Base-by-base conservation (phyloP, 805 yeast species). In the Groenewaldozyma tartarivorans region DNA sequence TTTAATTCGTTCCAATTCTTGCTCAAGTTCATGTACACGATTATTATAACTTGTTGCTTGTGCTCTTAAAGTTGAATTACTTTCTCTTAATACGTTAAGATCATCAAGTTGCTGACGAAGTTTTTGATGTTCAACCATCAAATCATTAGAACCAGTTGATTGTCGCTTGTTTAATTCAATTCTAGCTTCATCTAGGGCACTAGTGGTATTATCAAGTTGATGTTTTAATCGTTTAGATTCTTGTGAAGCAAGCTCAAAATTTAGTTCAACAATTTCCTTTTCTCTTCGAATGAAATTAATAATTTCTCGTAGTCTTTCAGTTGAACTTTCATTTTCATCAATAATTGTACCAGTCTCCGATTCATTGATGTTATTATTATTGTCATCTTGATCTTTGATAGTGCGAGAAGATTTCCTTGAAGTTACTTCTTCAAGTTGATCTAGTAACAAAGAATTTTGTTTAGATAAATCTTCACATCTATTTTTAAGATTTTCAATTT, bases 391-490 rank as follows among this genome's bases (percentile, higher is more conserved):
- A 33, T 18, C 21, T 16, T 40, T 35, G 13, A 9, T 27, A 16
- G 39, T 37, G 5, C 36, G 35, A 5, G 41, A 38, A 17, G 37
- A 18, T n/a, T 46, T 47, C 15, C 52, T 51, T 6, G 43, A 16
- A 27, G 48, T 56, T 20, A 54, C 38, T 6, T 55, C 50, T 44
- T 80, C 90, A 20, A 86, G 58, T 57, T 84, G 92, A 47, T 77
- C 78, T 44, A 79, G 70, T 15, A 85, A 62, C 4, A 83, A 65
- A 37, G 73, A 66, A 54, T 84, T 82, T 55, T 84, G 94, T n/a
- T 74, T 66, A 11, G 72, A 64, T 30, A 83, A 60, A 39, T 79
- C 87, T 18, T 72, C 68, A 20, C 73, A 52, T 45, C 76, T 71
- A 3, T 59, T 49, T 18, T 66, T 67, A 5, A 72, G 60, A 18